These are phyloP conservation scores for Lithospermum erythrorhizon DNA, from an alignment of 257 asterid genomes.

Conservation along the genomic window DNA sequence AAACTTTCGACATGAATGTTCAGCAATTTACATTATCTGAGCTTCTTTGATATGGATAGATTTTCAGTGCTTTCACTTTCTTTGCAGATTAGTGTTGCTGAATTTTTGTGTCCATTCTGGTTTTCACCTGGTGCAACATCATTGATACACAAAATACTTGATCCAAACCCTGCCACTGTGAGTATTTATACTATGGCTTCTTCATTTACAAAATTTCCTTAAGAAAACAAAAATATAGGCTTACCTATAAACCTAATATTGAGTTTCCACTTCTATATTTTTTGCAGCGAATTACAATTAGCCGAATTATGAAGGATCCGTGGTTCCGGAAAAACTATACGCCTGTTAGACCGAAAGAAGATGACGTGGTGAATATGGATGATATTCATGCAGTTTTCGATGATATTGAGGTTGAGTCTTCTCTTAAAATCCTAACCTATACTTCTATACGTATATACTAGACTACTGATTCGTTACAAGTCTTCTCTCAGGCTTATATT, in stretches of 20 bases:
- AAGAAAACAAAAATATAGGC: neutral
- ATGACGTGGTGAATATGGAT: conserved; percentile 76
- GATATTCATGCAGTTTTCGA: conserved; percentile 80
- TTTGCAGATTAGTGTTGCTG: conserved; percentile 71
- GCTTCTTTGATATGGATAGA: neutral
- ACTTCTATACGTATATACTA: neutral
- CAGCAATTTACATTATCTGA: neutral
- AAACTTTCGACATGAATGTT: too few species aligned
- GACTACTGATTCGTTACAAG: neutral
- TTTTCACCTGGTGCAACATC: conserved; percentile 64
- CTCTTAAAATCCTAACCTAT: neutral
- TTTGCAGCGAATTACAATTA: conserved; percentile 73
- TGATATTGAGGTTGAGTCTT: conserved; percentile 58
- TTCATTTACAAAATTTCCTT: neutral
- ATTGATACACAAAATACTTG: conserved; percentile 64
- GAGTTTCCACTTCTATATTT: neutral
- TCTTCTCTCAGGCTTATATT: too few species aligned
- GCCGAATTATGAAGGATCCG: conserved; percentile 56
- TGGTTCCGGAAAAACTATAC: conserved; percentile 69
- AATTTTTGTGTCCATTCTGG: conserved; percentile 83
- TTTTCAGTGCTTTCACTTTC: conserved; percentile 13
- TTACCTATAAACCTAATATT: neutral
- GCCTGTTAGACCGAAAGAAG: conserved; percentile 56
- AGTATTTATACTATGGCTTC: conserved; percentile 18
- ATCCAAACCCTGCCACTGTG: conserved; percentile 78